Percentiles rank a stretch among this genome's conserved stretches.
Evolutionary conservation across 2,329 filamentous ascomycete species (phyloP).

Genomic region (Dothideomycetidae sp.): DNA sequence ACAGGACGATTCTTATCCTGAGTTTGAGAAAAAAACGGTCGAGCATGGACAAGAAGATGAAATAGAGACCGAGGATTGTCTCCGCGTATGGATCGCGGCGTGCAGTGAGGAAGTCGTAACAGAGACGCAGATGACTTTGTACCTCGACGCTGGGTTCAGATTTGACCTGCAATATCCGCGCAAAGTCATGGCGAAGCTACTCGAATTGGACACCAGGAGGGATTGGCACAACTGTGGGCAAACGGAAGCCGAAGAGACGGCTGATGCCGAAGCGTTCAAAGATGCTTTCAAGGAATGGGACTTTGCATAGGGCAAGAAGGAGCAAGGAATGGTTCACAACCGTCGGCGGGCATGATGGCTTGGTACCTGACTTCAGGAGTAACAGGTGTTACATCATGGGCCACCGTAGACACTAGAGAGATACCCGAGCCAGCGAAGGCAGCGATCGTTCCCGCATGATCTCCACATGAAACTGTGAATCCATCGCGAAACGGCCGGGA

Average conservation of each 20-base stretch:
- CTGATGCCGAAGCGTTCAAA: slow-evolving; percentile 67
- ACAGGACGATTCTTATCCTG: slow-evolving; percentile 53
- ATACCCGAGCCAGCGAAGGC: too few relatives aligned
- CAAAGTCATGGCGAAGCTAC: slow-evolving; percentile 72
- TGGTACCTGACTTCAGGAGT: too few relatives aligned
- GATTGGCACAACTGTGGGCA: slow-evolving; percentile 80
- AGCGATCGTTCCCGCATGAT: too few relatives aligned
- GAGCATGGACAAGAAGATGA: slow-evolving; percentile 16
- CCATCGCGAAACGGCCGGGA: too few relatives aligned
- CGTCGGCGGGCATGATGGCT: too few relatives aligned
- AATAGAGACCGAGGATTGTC: slow-evolving; percentile 25
- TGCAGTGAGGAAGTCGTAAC: slow-evolving; percentile 32
- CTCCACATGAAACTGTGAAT: too few relatives aligned
- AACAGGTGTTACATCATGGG: too few relatives aligned
- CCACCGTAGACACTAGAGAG: too few relatives aligned
- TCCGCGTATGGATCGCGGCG: slow-evolving; percentile 20
- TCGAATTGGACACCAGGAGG: slow-evolving; percentile 62
- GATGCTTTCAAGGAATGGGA: slow-evolving; percentile 74
- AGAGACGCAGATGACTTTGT: slow-evolving; percentile 60
- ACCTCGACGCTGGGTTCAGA: slow-evolving; percentile 52
- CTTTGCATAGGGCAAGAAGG: slow-evolving; percentile 53
- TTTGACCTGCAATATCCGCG: slow-evolving; percentile 90
- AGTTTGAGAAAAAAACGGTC: slow-evolving; percentile 25
- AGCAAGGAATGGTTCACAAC: too few relatives aligned
- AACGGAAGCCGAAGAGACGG: slow-evolving; percentile 59